Conservation (phyloP, 2,329 filamentous ascomycete species). For the Colletotrichum euphorbiae region DNA sequence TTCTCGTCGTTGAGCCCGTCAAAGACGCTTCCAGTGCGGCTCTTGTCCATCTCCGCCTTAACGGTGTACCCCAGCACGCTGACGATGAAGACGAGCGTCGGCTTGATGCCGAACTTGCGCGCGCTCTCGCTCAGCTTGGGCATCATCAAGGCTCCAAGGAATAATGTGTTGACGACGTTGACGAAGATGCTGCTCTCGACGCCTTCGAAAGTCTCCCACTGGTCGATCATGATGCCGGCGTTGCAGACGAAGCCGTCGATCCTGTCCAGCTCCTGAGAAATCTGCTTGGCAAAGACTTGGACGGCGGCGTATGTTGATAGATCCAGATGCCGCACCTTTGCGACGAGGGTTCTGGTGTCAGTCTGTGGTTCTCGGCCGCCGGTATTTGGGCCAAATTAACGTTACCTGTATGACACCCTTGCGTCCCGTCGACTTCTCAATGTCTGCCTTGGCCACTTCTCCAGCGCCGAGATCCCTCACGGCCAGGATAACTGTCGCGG, state of each 20-base stretch:
- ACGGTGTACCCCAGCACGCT: slow-evolving; percentile 33
- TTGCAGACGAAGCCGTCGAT: slow-evolving; percentile 54
- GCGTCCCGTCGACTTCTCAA: slow-evolving; percentile 22
- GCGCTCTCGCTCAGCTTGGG: slow-evolving; percentile 45
- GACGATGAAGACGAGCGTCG: slow-evolving; percentile 44
- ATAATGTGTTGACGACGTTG: slow-evolving; percentile 44
- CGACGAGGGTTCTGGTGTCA: not conserved
- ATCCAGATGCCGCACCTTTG: slow-evolving; percentile 48
- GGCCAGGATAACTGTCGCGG: slow-evolving; percentile 49
- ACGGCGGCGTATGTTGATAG: slow-evolving; percentile 53
- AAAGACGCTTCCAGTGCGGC: slow-evolving; percentile 43
- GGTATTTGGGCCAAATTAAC: not conserved
- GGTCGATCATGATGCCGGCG: slow-evolving; percentile 48
- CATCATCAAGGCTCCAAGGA: slow-evolving; percentile 42
- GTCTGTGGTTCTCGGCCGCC: not conserved
- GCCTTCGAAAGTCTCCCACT: slow-evolving; percentile 53
- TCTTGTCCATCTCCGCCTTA: slow-evolving; percentile 41
- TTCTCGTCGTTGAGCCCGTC: slow-evolving; percentile 46
- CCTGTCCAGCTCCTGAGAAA: slow-evolving; percentile 46
- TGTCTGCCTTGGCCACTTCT: slow-evolving; percentile 29
- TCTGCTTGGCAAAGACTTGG: slow-evolving; percentile 48
- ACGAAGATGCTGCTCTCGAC: slow-evolving; percentile 61
- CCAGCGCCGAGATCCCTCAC: slow-evolving; percentile 42
- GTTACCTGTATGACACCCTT: slow-evolving; percentile 14
- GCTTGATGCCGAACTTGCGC: slow-evolving; percentile 43